These are phyloP conservation scores for Mychonastes homosphaera DNA, from an alignment of 139 green algal species.

Conservation along the genomic window DNA sequence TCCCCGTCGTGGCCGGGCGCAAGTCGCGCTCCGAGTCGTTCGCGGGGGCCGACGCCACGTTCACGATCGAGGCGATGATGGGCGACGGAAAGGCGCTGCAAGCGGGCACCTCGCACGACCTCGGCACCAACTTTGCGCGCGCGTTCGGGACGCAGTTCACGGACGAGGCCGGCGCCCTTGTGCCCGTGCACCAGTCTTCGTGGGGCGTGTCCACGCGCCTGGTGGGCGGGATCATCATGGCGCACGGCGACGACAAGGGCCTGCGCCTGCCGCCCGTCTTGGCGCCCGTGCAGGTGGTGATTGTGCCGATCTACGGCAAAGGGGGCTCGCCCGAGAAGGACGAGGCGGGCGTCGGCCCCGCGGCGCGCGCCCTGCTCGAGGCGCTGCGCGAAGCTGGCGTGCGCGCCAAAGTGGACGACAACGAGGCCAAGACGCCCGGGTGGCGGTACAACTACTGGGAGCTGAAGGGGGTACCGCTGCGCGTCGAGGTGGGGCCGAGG, in stretches of 20 bases:
- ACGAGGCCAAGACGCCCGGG: conserved; percentile 66
- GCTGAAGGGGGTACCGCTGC: conserved; percentile 80
- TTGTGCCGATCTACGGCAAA: conserved; percentile 92
- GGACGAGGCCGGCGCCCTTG: conserved; percentile 43
- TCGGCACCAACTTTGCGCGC: conserved; percentile 93
- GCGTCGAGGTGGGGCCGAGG: conserved; percentile 80
- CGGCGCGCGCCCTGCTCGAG: conserved; percentile 38
- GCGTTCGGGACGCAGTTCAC: conserved; percentile 61
- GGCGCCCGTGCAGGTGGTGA: conserved; percentile 86
- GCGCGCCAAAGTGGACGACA: conserved; percentile 69
- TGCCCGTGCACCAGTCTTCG: conserved; percentile 82
- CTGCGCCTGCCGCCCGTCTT: conserved; percentile 80
- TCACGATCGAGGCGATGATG: conserved; percentile 99
- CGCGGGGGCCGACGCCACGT: conserved; percentile 82
- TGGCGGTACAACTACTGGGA: conserved; percentile 98
- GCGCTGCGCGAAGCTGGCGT: conserved; percentile 57
- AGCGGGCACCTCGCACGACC: conserved; percentile 93
- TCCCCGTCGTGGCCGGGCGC: conserved; percentile 86
- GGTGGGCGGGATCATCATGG: conserved; percentile 96
- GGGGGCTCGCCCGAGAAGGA: conserved; percentile 90
- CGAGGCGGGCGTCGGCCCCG: conserved; percentile 43
- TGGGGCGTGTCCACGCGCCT: conserved; percentile 92
- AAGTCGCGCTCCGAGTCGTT: conserved; percentile 89
- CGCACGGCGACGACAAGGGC: conserved; percentile 91
- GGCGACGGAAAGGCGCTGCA: conserved; percentile 76